Percentiles rank a stretch among this genome's conserved stretches.
phyloP scores from a whole-genome alignment of 495 filamentous ascomycete species.

The Pyrenula aspistea region DNA sequence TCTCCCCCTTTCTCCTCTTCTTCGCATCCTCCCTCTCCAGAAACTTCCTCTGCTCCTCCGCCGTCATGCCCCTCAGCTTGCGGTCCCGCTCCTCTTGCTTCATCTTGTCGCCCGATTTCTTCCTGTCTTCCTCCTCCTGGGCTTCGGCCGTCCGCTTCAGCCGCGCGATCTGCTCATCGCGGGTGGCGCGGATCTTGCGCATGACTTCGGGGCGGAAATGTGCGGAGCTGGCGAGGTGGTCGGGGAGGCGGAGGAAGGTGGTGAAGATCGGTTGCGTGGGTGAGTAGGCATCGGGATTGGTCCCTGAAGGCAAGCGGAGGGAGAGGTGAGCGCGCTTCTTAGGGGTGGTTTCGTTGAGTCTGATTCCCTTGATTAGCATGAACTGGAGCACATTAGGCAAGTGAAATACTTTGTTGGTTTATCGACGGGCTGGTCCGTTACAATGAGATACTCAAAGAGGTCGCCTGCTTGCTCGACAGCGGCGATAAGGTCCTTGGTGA shows the following conservation, averaged over 20 bases:
- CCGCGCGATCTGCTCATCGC: slow-evolving; percentile 73
- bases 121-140: slow-evolving; percentile 88
- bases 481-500: slow-evolving; percentile 73
- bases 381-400: neutral
- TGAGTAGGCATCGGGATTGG: slow-evolving; percentile 36
- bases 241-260: slow-evolving; percentile 74
- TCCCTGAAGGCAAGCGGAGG: slow-evolving; percentile 49
- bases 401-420: slow-evolving; percentile 69
- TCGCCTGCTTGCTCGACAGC: slow-evolving; percentile 74
- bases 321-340: slow-evolving; percentile 78
- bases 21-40: slow-evolving; percentile 83
- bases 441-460: slow-evolving; percentile 73
- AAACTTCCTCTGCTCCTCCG: slow-evolving; percentile 91
- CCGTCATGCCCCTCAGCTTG: slow-evolving; percentile 67
- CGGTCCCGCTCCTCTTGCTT: slow-evolving; percentile 91
- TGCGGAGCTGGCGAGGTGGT: slow-evolving; percentile 59
- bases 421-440: slow-evolving; percentile 83
- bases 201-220: slow-evolving; percentile 85
- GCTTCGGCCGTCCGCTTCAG: slow-evolving; percentile 73
- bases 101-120: slow-evolving; percentile 61
- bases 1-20: slow-evolving; percentile 59
- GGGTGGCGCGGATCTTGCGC: slow-evolving; percentile 65
- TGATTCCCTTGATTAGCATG: no score
- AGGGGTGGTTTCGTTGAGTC: slow-evolving; percentile 72
- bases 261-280: slow-evolving; percentile 63